phyloP scores from a whole-genome alignment of 1,139 yeast genomes.

The Magnusiomyces paraingens region DNA sequence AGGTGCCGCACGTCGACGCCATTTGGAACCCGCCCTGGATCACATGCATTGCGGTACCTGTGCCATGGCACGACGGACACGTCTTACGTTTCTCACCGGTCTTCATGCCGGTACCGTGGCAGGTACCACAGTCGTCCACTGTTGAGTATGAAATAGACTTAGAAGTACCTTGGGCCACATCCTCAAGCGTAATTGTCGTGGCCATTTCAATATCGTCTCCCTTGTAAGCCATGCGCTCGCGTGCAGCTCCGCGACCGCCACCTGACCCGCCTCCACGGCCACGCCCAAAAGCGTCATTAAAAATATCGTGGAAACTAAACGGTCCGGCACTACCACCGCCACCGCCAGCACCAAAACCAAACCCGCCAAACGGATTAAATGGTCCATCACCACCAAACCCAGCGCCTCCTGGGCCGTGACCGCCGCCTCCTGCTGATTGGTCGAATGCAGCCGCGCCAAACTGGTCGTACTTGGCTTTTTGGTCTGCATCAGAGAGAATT shows the following conservation, averaged over 20 bases:
- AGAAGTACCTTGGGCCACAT: constrained; percentile 73
- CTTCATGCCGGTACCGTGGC: constrained; percentile 83
- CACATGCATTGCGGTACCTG: constrained; percentile 82
- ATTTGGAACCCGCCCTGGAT: constrained; percentile 94
- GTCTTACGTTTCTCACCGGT: constrained; percentile 68
- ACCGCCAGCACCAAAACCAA: constrained; percentile 51
- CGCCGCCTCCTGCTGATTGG: constrained; percentile 45
- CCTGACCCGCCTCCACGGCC: constrained; percentile 32
- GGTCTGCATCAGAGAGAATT: constrained; percentile 76
- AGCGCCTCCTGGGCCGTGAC: constrained; percentile 31
- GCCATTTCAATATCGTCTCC: constrained; percentile 87
- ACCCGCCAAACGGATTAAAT: constrained; percentile 34
- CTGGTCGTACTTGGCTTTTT: constrained; percentile 85
- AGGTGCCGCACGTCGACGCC: constrained; percentile 85
- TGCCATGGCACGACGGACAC: constrained; percentile 85
- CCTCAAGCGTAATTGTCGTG: constrained; percentile 71
- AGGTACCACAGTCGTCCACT: constrained; percentile 68
- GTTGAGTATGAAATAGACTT: constrained; percentile 66
- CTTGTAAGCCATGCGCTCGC: constrained; percentile 52
- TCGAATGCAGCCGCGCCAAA: constrained; percentile 86
- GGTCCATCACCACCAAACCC: constrained; percentile 34
- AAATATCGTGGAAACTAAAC: constrained; percentile 79
- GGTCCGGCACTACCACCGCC: constrained; percentile 28
- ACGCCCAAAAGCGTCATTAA: constrained; percentile 68
- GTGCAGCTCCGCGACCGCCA: constrained; percentile 27